Evolutionary conservation across 2,329 filamentous ascomycete species (phyloP), one percentile per base, ranked within the genome.

Genomic region (Pseudogymnoascus sp.): DNA sequence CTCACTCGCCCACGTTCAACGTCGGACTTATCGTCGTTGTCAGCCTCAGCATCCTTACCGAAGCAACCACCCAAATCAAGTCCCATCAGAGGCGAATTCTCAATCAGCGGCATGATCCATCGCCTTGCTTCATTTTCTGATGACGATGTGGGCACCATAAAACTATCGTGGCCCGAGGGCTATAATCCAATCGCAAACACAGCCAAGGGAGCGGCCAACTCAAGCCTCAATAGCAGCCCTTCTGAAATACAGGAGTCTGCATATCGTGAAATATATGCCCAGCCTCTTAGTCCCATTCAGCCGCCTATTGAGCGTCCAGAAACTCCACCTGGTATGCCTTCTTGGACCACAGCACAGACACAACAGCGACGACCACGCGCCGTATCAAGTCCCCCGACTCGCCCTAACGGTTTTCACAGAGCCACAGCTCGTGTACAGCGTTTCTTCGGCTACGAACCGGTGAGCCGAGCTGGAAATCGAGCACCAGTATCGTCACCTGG

Each of bases 291-390:
- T 6, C 71, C 71, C 18, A 47, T 70, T 20, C 62, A 68, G 20
- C 64, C 67, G 28, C 71, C 71, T 20, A 62, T 66, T 4, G 57
- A 68, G 11, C 65, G 71, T n/a, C 68, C 66, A 28, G 33, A 60
- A 20, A 72, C 71, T 9, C 71, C 70, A 14, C 67, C 67, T 11
- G 71, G 71, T 8, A 67, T 71, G 65, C 71, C 71, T 15, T 72
- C 70, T 8, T 72, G 71, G 71, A 71, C 69, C 1, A 67, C 64
- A 36, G 63, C 67, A 33, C 71, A 72, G 33, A 25, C 22, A 25
- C 43, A 53, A 39, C 47, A 53, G n/a, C 57, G 57, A 37, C 35
- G 57, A 12, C 33, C 57, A 38, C 33, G 18, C 20, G 57, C n/a
- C 14, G 47, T 53, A 1, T 20, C 47, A 33, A 66, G 59, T n/a